Base-by-base conservation (phyloP, 768 basidiomycete species). In the Postia placenta region DNA sequence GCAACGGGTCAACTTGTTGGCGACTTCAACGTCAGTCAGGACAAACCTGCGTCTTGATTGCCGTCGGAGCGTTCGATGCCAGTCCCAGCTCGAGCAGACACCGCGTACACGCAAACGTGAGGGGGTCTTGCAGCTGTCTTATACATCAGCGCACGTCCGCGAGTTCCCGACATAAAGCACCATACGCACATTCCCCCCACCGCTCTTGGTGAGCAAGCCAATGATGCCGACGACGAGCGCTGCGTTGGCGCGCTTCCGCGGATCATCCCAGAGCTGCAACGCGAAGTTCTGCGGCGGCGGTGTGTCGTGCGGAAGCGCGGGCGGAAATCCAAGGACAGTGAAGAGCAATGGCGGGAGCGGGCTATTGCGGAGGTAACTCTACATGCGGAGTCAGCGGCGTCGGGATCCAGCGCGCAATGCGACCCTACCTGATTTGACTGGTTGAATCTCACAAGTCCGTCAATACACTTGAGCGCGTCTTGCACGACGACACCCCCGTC, bases 341-440 rank as follows among this genome's bases (percentile, higher is more conserved):
- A 83, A 78, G 50, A 93, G 58, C 48, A 85, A 58, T 50, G 85
- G 66, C 55, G 85, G 76, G 56, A 94, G 69, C 52, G 85, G 65
- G 1, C 92, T 89, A 69, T 94, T 93, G 42, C 90, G 85, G 71
- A 99, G 96, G 72, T 96, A 98, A 62, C 92, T 96, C 92, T 99
- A 59, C 33, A 36, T 22, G 46, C 51, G 50, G 30, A 35, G n/a
- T 40, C 12, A 56, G 54, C 37, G 42, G 36, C 30, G 47, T 12
- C 27, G 46, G 45, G 33, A 17, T 1, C 11, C 11, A 19, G 3
- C 17, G 25, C 15, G 11, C 41, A 42, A 27, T 24, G 49, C 50
- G 38, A 42, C 46, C 52, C 45, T 60, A 91, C 94, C 74, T 95
- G 94, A 65, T 98, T 99, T 9, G 92, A 94, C 22, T 83, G 80